Evolutionary conservation across 2,329 filamentous ascomycete species (phyloP).

Genomic region (Aspergillus proliferans): DNA sequence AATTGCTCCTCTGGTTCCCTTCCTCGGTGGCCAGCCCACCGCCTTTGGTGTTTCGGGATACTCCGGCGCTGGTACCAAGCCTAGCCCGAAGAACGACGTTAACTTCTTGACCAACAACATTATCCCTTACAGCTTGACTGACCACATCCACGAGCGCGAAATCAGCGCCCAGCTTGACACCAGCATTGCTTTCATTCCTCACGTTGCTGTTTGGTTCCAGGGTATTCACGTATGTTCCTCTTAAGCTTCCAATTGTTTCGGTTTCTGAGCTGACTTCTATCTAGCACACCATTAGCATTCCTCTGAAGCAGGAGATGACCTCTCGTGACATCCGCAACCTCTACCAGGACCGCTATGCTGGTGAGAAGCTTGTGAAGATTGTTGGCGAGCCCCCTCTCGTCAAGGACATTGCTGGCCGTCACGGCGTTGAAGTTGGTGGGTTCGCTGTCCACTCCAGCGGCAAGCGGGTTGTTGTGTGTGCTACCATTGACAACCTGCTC

Average conservation of each 20-base stretch:
- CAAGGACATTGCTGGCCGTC: constrained; percentile 75
- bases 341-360: constrained; percentile 93
- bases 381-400: constrained; percentile 81
- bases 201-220: constrained; percentile 95
- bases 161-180: constrained; percentile 72
- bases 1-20: constrained; percentile 72
- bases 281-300: constrained; percentile 81
- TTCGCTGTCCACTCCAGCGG: constrained; percentile 89
- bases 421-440: constrained; percentile 87
- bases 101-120: constrained; percentile 77
- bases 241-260: not conserved
- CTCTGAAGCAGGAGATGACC: constrained; percentile 77
- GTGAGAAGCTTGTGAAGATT: constrained; percentile 91
- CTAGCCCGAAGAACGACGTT: constrained; percentile 87
- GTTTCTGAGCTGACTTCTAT: constrained; percentile 1
- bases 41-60: constrained; percentile 92
- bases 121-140: constrained; percentile 83
- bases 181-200: constrained; percentile 78
- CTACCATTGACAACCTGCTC: constrained; percentile 86
- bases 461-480: constrained; percentile 88
- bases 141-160: constrained; percentile 91
- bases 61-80: constrained; percentile 91
- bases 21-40: constrained; percentile 71
- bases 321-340: constrained; percentile 88
- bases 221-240: constrained; percentile 62